Evolutionary conservation across 2,329 filamentous ascomycete species (phyloP).

Genomic region (Hirsutella rhossiliensis): DNA sequence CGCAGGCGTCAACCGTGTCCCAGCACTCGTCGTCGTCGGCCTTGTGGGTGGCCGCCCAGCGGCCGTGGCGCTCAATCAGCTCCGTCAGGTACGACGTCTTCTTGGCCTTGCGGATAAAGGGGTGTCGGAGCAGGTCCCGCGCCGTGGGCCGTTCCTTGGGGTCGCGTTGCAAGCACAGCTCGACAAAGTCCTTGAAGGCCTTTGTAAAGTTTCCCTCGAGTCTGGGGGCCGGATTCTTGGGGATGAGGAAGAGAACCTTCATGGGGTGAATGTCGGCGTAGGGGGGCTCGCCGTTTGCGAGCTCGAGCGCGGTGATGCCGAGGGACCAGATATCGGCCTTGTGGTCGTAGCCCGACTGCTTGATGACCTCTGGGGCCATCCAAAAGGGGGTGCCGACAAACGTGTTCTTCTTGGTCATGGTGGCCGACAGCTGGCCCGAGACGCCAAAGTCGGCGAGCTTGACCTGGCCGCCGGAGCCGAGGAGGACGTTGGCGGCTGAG

Average conservation of each 20-base stretch:
- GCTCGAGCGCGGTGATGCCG: constrained; percentile 84
- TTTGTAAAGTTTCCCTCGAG: constrained; percentile 74
- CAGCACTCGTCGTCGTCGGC: constrained; percentile 50
- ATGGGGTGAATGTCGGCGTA: constrained; percentile 97
- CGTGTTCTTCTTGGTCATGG: constrained; percentile 99
- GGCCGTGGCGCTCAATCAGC: constrained; percentile 78
- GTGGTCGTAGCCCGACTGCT: constrained; percentile 94
- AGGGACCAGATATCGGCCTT: constrained; percentile 98
- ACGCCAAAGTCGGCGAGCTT: constrained; percentile 97
- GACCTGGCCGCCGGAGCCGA: constrained; percentile 85
- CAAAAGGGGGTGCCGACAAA: constrained; percentile 98
- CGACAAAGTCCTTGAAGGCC: constrained; percentile 74
- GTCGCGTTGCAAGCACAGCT: constrained; percentile 76
- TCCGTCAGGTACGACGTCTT: constrained; percentile 96
- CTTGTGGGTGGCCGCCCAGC: constrained; percentile 76
- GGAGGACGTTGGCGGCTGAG: constrained; percentile 79
- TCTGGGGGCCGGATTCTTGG: constrained; percentile 79
- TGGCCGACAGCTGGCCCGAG: constrained; percentile 88
- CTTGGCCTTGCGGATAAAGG: constrained; percentile 84
- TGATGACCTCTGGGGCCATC: constrained; percentile 99
- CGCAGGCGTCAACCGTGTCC: constrained; percentile 44
- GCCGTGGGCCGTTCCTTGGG: constrained; percentile 81
- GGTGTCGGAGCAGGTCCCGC: constrained; percentile 75
- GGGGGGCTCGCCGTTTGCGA: constrained; percentile 85
- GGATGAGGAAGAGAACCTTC: constrained; percentile 95